phyloP scores from a whole-genome alignment of 148 eudicot species.

The Rhododendron kiyosumense region DNA sequence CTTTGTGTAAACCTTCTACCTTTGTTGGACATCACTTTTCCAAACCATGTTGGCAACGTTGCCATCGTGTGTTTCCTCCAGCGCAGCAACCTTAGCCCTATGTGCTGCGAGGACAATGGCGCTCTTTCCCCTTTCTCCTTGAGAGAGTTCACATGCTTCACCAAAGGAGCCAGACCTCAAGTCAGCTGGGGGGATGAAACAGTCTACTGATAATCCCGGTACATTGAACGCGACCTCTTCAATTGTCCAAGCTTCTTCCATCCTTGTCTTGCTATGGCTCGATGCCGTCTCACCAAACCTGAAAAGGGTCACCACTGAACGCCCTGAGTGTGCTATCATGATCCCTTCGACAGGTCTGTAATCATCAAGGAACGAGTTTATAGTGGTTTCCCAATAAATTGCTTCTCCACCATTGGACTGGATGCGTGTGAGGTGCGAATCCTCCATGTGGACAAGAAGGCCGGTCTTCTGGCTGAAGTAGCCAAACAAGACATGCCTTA shows the following conservation, averaged over 20 bases:
- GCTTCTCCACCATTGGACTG: constrained; percentile 50
- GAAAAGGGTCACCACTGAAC: constrained; percentile 50
- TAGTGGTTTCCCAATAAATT: constrained; percentile 52
- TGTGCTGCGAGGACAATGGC: constrained; percentile 20
- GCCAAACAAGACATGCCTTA: constrained; percentile 51
- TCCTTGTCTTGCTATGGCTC: constrained; percentile 53
- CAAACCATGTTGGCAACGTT: constrained; percentile 17
- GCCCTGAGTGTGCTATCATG: constrained; percentile 56
- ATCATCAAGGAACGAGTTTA: constrained; percentile 44
- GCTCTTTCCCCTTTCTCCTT: constrained; percentile 30
- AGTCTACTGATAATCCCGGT: constrained; percentile 50
- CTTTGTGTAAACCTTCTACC: not conserved
- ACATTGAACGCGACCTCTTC: constrained; percentile 58
- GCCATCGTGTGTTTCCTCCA: constrained; percentile 20
- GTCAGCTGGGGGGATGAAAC: constrained; percentile 57
- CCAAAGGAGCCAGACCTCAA: constrained; percentile 42
- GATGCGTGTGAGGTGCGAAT: constrained; percentile 55
- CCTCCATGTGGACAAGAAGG: constrained; percentile 49
- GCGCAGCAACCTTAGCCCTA: constrained; percentile 41
- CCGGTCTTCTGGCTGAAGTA: constrained; percentile 58
- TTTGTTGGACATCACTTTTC: constrained; percentile 34
- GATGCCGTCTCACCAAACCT: constrained; percentile 51
- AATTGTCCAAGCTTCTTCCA: constrained; percentile 62
- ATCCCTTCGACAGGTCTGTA: constrained; percentile 52
- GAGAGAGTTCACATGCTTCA: constrained; percentile 34